A percentile compares a stretch with the other conserved stretches of the same genome.
These are phyloP conservation scores for Entomortierella chlamydospora DNA, from an alignment of 192 early-diverging fungal species.

Conservation along the genomic window DNA sequence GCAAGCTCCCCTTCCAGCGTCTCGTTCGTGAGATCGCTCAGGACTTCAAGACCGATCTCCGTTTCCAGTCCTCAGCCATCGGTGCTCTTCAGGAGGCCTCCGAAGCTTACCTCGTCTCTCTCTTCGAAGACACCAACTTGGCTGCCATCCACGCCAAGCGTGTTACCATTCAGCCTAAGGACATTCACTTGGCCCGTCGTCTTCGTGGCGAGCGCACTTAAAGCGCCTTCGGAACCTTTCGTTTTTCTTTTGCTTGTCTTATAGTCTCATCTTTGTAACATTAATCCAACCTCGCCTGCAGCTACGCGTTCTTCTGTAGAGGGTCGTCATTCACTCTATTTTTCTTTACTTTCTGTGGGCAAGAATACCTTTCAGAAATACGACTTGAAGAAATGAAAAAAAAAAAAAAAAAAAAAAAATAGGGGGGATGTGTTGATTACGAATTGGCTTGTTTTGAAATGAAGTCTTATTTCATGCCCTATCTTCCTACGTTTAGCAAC, in stretches of 20 bases:
- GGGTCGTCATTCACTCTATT: constrained; percentile 2
- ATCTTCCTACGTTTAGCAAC: too few species aligned
- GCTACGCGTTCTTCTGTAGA: constrained; percentile 4
- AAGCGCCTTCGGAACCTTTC: constrained; percentile 18
- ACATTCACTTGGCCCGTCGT: constrained; percentile 98
- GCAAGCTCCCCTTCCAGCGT: constrained; percentile 95
- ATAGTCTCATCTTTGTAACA: constrained; percentile 49
- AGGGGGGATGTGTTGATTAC: too few species aligned
- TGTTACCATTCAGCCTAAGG: constrained; percentile 99
- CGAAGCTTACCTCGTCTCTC: constrained; percentile 91
- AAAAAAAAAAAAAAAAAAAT: too few species aligned
- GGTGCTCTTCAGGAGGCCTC: constrained; percentile 66
- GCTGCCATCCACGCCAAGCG: constrained; percentile 99
- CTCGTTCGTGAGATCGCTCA: constrained; percentile 99
- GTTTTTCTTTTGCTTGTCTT: constrained; percentile 16
- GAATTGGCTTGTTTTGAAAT: too few species aligned
- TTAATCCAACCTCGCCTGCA: constrained; percentile 32
- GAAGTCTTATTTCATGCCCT: too few species aligned
- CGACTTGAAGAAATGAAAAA: not conserved
- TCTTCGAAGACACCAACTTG: constrained; percentile 99
- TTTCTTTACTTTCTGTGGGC: constrained; percentile 10
- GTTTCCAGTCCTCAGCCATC: constrained; percentile 99
- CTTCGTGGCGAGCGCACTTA: constrained; percentile 93
- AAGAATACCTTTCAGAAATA: not conserved
- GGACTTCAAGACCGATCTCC: constrained; percentile 99